Percentiles rank a stretch among this genome's conserved stretches.
phyloP scores from a whole-genome alignment of 805 yeast species.

The Wickerhamiella nectarea region DNA sequence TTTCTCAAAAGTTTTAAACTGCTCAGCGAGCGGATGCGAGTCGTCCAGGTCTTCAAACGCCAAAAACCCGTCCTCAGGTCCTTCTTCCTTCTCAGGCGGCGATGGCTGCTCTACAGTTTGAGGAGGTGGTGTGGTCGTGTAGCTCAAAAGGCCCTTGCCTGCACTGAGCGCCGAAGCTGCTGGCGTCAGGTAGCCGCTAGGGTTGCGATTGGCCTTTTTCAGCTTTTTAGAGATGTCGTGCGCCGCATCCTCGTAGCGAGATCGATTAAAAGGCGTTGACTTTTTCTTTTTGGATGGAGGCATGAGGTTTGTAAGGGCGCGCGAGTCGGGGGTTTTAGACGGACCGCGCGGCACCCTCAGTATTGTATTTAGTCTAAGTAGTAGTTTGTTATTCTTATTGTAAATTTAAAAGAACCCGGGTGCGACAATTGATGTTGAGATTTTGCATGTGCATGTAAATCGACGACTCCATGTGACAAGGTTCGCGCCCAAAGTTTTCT shows the following conservation, averaged over 20 bases:
- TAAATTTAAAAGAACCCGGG: too few relatives aligned
- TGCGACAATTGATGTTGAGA: too few relatives aligned
- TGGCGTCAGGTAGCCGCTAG: slow-evolving; percentile 10
- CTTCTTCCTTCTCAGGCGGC: neutral
- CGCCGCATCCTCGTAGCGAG: neutral
- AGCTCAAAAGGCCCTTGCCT: slow-evolving; percentile 12
- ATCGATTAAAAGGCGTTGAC: neutral
- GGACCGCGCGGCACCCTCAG: neutral
- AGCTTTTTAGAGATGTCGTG: neutral
- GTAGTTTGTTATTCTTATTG: too few relatives aligned
- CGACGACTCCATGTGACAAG: too few relatives aligned
- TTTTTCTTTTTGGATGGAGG: neutral
- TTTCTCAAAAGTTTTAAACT: slow-evolving; percentile 9
- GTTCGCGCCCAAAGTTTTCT: too few relatives aligned
- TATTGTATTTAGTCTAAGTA: too few relatives aligned
- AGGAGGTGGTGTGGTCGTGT: neutral
- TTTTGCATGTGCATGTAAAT: too few relatives aligned
- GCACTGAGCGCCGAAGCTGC: slow-evolving; percentile 6
- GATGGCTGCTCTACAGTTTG: neutral
- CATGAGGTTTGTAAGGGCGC: neutral
- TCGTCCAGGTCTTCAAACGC: slow-evolving; percentile 11
- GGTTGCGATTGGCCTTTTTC: neutral
- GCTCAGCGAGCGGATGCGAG: slow-evolving; percentile 11
- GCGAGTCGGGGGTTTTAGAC: too few relatives aligned
- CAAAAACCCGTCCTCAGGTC: slow-evolving; percentile 9